These are phyloP conservation scores for Hymenochaete sp. DNA, from an alignment of 1,284 basidiomycete species.

Conservation along the genomic window DNA sequence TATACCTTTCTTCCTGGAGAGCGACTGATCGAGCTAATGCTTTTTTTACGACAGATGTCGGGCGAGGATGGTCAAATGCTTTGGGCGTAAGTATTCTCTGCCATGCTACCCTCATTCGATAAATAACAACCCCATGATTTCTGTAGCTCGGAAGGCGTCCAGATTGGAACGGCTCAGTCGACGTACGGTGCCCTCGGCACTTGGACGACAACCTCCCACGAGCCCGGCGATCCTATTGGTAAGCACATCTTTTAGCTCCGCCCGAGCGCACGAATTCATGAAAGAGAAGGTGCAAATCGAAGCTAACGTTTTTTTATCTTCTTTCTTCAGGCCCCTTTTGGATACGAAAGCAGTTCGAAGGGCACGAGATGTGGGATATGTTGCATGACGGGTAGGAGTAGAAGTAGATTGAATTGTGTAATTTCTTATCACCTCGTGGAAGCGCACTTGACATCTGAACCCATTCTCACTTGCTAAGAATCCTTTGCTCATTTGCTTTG, in stretches of 20 bases:
- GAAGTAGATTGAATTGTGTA: too few species aligned
- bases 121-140: conserved; percentile 3
- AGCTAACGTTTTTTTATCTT: background rate
- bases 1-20: too few species aligned
- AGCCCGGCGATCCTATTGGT: conserved; percentile 48
- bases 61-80: conserved; percentile 49
- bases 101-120: conserved; percentile 1
- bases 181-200: conserved; percentile 50
- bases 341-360: conserved; percentile 28
- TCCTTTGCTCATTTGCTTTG: too few species aligned
- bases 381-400: too few species aligned
- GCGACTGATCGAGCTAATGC: too few species aligned
- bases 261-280: background rate
- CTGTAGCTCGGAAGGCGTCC: conserved; percentile 51
- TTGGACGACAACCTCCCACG: conserved; percentile 65
- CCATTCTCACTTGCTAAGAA: too few species aligned
- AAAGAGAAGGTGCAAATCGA: background rate
- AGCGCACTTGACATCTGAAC: too few species aligned
- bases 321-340: conserved; percentile 30
- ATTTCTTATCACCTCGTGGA: too few species aligned
- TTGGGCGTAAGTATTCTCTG: conserved; percentile 45
- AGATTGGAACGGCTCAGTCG: conserved; percentile 53
- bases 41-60: conserved; percentile 33
- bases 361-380: too few species aligned
- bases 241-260: conserved; percentile 18